Base-by-base conservation (phyloP, 768 basidiomycete species). In the Pisolithus sp. region DNA sequence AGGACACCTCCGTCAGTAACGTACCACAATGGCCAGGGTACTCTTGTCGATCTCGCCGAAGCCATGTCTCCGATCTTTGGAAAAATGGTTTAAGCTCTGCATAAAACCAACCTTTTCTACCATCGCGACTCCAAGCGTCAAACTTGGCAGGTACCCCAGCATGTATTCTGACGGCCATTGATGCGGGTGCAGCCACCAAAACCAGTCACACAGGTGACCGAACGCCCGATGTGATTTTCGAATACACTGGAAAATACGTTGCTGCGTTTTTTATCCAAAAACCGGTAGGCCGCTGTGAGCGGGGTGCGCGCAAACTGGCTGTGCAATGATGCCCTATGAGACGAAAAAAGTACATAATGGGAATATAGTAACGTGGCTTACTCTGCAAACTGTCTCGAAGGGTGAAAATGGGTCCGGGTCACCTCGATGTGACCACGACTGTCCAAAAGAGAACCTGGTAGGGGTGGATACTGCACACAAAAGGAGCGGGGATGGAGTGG, bases 151-250 rank as follows among this genome's bases (percentile, higher is more conserved):
- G 61, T 4, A 59, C 52, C 1, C 65, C 66, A n/a, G 18, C 69
- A 55, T 0, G 61, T 60, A 49, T 68, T 70, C 26, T 64, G 50
- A 58, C 73, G 62, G 28, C 70, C 73, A 59, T 81, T 79, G 57
- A 78, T 68, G 12, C 73, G 70, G 39, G 73, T 69, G 10, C 68
- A 69, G 1, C 79, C 79, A 24, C 78, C 79, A n/a, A 81, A 64
- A n/a, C 57, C 71, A 2, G 58, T 49, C 9, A 54, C 21, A 20
- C 36, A 41, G 41, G 24, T 28, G 40, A 43, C 12, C 20, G 49
- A 20, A 21, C 49, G 49, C 21, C 49, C 49, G 7, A 50, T 26
- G 9, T 31, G 23, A n/a, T 49, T 10, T 18, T 49, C 48, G 38
- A 30, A 28, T 2, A 10, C 38, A 18, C 48, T 49, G 15, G 36